Conservation (phyloP, 2,329 filamentous ascomycete genomes). For the Dryadomyces quercivorus region DNA sequence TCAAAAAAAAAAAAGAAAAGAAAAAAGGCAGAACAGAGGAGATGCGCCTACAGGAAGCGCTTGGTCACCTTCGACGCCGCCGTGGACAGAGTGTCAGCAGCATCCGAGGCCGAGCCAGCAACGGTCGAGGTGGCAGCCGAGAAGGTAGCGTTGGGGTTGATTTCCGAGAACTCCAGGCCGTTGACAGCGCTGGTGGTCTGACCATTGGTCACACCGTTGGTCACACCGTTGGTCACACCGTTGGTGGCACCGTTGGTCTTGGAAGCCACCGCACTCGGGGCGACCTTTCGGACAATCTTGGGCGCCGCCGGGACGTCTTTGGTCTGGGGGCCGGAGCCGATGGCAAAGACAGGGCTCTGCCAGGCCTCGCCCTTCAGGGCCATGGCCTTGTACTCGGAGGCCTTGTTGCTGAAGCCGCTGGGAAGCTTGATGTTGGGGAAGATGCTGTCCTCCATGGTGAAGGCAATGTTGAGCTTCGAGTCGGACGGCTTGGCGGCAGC, state of each 20-base stretch:
- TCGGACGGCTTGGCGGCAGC: slow-evolving; percentile 2
- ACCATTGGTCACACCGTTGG: background rate
- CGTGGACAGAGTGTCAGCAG: background rate
- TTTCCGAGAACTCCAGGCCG: background rate
- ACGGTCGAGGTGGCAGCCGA: slow-evolving; percentile 8
- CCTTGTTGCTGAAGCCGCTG: slow-evolving; percentile 83
- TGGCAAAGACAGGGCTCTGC: slow-evolving; percentile 88
- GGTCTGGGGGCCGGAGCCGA: slow-evolving; percentile 66
- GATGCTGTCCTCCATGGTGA: slow-evolving; percentile 76
- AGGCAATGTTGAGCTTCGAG: slow-evolving; percentile 69
- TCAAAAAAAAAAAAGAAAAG: background rate
- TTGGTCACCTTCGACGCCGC: background rate
- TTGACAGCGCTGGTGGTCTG: background rate
- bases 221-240: slow-evolving; percentile 11
- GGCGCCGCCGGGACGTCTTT: slow-evolving; percentile 54
- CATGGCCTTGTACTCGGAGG: slow-evolving; percentile 83
- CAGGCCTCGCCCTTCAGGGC: slow-evolving; percentile 82
- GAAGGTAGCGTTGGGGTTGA: background rate
- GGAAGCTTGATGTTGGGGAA: slow-evolving; percentile 82
- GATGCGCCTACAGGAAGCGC: background rate
- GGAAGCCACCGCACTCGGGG: background rate
- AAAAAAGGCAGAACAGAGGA: background rate
- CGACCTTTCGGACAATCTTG: slow-evolving; percentile 33
- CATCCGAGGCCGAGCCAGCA: background rate
- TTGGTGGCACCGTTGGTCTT: slow-evolving; percentile 5